Percentiles rank a stretch among this genome's conserved stretches.
Conservation (phyloP, 2,329 filamentous ascomycete species). For the Fusarium irregulare region DNA sequence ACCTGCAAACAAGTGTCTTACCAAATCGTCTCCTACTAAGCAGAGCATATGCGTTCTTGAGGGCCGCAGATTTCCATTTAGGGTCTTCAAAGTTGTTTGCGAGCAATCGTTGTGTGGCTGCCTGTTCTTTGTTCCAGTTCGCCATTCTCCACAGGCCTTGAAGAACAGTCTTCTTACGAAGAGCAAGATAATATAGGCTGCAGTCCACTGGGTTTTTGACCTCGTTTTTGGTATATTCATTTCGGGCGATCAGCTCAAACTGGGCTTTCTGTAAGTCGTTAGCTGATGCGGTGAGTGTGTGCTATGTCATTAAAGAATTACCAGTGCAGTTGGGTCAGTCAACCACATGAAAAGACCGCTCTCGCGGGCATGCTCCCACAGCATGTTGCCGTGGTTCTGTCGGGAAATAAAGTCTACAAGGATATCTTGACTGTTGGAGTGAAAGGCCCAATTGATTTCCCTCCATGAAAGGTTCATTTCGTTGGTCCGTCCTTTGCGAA, state of each 20-base stretch:
- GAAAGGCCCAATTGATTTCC: conserved; percentile 87
- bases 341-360: conserved; percentile 97
- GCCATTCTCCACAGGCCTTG: conserved; percentile 96
- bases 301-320: conserved; percentile 52
- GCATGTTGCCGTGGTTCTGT: conserved; percentile 81
- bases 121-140: conserved; percentile 87
- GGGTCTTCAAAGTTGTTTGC: conserved; percentile 91
- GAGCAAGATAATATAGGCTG: conserved; percentile 88
- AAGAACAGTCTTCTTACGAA: conserved; percentile 90
- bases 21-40: conserved; percentile 90
- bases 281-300: not conserved
- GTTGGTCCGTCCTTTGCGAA: conserved; percentile 73
- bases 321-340: conserved; percentile 78
- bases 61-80: conserved; percentile 86
- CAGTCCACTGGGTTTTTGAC: conserved; percentile 92
- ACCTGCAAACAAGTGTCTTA: conserved; percentile 53
- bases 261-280: conserved; percentile 61
- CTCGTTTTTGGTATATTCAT: conserved; percentile 90
- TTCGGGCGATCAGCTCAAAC: conserved; percentile 90
- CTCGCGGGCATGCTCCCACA: conserved; percentile 87
- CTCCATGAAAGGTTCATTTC: conserved; percentile 78
- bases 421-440: conserved; percentile 89
- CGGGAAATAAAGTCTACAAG: conserved; percentile 83
- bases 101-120: conserved; percentile 80
- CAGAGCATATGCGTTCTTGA: conserved; percentile 96